A percentile compares a stretch with the other conserved stretches of the same genome.
phyloP scores from a whole-genome alignment of 1,284 basidiomycete species.

The Heterobasidion parviporum region DNA sequence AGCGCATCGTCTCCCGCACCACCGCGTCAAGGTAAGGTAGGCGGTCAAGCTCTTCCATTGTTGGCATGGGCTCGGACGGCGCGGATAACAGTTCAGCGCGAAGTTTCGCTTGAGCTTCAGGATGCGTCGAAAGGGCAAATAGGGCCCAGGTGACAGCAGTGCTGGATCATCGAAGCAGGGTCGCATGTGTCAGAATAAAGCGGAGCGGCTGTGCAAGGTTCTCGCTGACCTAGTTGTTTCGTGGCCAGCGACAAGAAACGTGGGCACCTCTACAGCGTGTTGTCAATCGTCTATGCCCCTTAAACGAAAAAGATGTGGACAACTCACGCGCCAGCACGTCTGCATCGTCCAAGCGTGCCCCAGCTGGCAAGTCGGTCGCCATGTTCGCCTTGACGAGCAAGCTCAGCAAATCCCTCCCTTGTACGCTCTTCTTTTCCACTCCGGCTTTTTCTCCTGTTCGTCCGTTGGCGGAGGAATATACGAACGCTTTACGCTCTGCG shows the following conservation, averaged over 20 bases:
- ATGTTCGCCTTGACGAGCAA: constrained; percentile 59
- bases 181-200: not conserved
- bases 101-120: constrained; percentile 55
- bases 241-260: constrained; percentile 64
- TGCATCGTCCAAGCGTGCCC: constrained; percentile 58
- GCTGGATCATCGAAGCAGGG: constrained; percentile 3
- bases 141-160: constrained; percentile 49
- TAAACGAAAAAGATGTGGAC: not conserved
- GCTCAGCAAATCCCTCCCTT: constrained; percentile 40
- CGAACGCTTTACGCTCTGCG: constrained; percentile 31
- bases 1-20: constrained; percentile 61
- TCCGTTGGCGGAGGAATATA: constrained; percentile 3
- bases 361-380: constrained; percentile 44
- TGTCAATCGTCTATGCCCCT: not conserved
- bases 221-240: constrained; percentile 55
- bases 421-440: not conserved
- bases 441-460: not conserved
- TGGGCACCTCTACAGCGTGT: constrained; percentile 38
- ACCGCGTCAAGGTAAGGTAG: constrained; percentile 62
- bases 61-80: constrained; percentile 20
- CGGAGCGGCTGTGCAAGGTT: not conserved
- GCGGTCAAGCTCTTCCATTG: constrained; percentile 52
- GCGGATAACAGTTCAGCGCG: constrained; percentile 55
- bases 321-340: constrained; percentile 69
- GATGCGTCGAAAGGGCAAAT: constrained; percentile 49